phyloP scores from a whole-genome alignment of 805 yeast species.

The Torulaspora maleeae region DNA sequence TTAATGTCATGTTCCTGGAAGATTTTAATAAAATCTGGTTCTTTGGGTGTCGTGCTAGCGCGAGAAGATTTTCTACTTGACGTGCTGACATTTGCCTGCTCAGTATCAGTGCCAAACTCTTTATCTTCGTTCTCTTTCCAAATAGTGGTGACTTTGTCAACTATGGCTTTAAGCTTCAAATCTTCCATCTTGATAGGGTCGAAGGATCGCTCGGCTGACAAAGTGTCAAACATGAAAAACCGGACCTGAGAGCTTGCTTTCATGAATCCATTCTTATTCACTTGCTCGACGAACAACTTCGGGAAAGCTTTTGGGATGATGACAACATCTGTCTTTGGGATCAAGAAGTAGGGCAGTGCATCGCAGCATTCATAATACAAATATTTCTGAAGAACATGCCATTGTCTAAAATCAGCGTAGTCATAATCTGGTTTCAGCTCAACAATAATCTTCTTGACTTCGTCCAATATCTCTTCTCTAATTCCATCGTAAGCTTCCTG shows the following conservation, averaged over 20 bases:
- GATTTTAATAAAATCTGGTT: slow-evolving; percentile 11
- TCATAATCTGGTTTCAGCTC: slow-evolving; percentile 14
- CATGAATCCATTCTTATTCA: slow-evolving; percentile 14
- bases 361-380: slow-evolving; percentile 12
- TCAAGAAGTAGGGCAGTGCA: slow-evolving; percentile 11
- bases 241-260: slow-evolving; percentile 10
- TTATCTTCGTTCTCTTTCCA: slow-evolving; percentile 18
- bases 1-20: slow-evolving; percentile 8
- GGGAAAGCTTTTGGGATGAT: slow-evolving; percentile 23
- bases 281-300: slow-evolving; percentile 7
- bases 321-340: slow-evolving; percentile 19
- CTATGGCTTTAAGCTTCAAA: slow-evolving; percentile 8
- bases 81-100: neutral
- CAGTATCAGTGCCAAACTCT: slow-evolving; percentile 1
- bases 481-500: slow-evolving; percentile 6
- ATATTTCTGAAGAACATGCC: slow-evolving; percentile 18
- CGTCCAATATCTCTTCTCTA: slow-evolving; percentile 6
- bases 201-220: slow-evolving; percentile 1
- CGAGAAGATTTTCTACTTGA: neutral
- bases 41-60: neutral
- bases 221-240: slow-evolving; percentile 15
- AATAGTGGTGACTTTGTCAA: slow-evolving; percentile 15
- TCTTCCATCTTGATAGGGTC: slow-evolving; percentile 5
- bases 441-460: slow-evolving; percentile 10
- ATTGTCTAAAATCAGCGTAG: slow-evolving; percentile 9